These are phyloP conservation scores for Bathelium albidoporum DNA, from an alignment of 495 filamentous ascomycete genomes.

Conservation along the genomic window DNA sequence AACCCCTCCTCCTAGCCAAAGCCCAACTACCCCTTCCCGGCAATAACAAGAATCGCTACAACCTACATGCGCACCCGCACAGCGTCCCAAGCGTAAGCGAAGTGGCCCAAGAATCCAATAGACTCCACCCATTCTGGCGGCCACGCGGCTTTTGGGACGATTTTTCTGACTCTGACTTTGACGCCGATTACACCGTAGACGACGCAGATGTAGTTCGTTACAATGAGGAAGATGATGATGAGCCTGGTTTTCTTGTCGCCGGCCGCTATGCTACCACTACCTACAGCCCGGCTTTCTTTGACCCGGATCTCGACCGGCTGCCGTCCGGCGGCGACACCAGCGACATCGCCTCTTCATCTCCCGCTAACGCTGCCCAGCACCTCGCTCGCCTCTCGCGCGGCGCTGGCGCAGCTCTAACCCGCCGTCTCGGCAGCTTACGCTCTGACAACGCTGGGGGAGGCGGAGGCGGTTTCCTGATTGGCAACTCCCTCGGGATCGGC, in stretches of 20 bases:
- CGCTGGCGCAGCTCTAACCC: background rate
- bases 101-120: slow-evolving; percentile 28
- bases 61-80: slow-evolving; percentile 4
- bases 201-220: too few species aligned
- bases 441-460: slow-evolving; percentile 22
- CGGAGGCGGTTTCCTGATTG: slow-evolving; percentile 30
- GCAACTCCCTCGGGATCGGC: slow-evolving; percentile 42
- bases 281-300: background rate
- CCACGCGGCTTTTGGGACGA: slow-evolving; percentile 65
- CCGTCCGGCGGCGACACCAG: slow-evolving; percentile 31
- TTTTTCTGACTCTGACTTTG: slow-evolving; percentile 40
- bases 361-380: background rate
- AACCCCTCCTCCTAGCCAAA: slow-evolving; percentile 24
- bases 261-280: background rate
- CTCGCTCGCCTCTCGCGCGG: background rate
- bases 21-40: slow-evolving; percentile 11
- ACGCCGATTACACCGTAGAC: slow-evolving; percentile 31
- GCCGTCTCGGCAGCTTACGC: slow-evolving; percentile 10
- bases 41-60: slow-evolving; percentile 6
- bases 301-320: slow-evolving; percentile 7
- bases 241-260: background rate
- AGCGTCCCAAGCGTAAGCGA: slow-evolving; percentile 7
- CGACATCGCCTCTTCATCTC: slow-evolving; percentile 19
- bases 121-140: slow-evolving; percentile 72
- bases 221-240: slow-evolving; percentile 17